A percentile compares a stretch with the other conserved stretches of the same genome.
phyloP scores from a whole-genome alignment of 129 eudicot genomes.

The Helianthus annuus region DNA sequence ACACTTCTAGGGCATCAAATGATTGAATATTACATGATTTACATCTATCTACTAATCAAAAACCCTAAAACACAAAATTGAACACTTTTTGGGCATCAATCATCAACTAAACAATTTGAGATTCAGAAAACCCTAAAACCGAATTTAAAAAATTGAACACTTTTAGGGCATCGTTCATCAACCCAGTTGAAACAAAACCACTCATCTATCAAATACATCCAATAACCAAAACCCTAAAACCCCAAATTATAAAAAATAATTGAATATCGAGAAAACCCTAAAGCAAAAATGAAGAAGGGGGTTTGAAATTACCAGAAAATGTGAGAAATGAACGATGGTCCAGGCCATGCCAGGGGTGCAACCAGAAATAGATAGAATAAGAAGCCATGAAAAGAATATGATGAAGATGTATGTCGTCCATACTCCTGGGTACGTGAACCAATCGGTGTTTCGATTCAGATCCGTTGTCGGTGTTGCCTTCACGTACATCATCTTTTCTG shows the following conservation, averaged over 20 bases:
- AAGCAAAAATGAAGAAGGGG: background rate
- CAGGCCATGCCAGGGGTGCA: slow-evolving; percentile 94
- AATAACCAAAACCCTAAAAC: too few species aligned
- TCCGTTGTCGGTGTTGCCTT: slow-evolving; percentile 82
- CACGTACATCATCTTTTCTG: slow-evolving; percentile 43
- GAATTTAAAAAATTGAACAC: too few species aligned
- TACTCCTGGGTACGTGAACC: slow-evolving; percentile 97
- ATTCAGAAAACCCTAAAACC: too few species aligned
- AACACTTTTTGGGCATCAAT: too few species aligned
- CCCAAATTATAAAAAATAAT: too few species aligned
- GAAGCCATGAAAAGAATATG: slow-evolving; percentile 83
- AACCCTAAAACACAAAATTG: background rate
- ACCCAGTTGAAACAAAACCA: too few species aligned
- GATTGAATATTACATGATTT: too few species aligned
- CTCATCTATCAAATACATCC: too few species aligned
- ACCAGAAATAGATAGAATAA: slow-evolving; percentile 66
- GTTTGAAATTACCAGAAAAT: slow-evolving; percentile 51
- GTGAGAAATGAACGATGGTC: slow-evolving; percentile 80
- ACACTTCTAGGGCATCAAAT: too few species aligned
- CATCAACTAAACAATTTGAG: too few species aligned
- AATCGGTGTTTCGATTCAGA: slow-evolving; percentile 87
- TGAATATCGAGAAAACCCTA: too few species aligned
- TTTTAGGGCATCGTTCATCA: too few species aligned
- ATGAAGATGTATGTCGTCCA: slow-evolving; percentile 83
- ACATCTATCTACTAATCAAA: background rate